Percentiles rank a stretch among this genome's conserved stretches.
Evolutionary conservation across 257 asterid genomes (phyloP).

Genomic region (Jasminum sambac): DNA sequence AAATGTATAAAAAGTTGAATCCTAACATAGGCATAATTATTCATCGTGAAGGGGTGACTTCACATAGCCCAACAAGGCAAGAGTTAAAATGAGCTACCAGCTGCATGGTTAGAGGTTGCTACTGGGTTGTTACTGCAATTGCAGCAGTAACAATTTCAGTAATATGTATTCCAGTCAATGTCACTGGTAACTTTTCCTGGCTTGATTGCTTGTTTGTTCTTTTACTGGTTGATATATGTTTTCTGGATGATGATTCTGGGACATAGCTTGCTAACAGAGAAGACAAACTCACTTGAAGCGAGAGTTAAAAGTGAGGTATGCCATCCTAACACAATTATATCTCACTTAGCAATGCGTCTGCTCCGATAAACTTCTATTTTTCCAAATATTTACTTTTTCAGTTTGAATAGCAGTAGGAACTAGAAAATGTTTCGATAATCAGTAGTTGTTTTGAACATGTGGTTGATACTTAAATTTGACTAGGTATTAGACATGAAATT

Average conservation of each 20-base stretch:
- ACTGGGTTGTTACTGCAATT: not conserved
- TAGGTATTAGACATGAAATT: no score
- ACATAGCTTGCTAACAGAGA: not conserved
- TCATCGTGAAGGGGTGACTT: not conserved
- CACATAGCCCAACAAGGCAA: not conserved
- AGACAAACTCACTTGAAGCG: constrained; percentile 12
- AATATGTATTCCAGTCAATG: not conserved
- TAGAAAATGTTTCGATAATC: no score
- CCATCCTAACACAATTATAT: not conserved
- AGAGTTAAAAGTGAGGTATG: not conserved
- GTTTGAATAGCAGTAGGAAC: no score
- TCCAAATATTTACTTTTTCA: not conserved
- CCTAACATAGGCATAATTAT: not conserved
- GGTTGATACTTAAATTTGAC: no score
- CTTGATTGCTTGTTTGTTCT: not conserved
- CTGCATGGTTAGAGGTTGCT: not conserved
- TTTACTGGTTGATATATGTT: not conserved
- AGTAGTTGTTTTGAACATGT: no score
- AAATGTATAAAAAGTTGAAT: no score
- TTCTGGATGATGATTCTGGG: not conserved
- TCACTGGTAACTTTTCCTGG: not conserved
- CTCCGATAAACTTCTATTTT: not conserved
- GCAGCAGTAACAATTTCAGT: not conserved
- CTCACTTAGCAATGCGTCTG: not conserved
- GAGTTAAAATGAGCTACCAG: not conserved